A percentile compares a stretch with the other conserved stretches of the same genome.
phyloP scores from a whole-genome alignment of 2,329 filamentous ascomycete species.

The Emericellopsis atlantica region DNA sequence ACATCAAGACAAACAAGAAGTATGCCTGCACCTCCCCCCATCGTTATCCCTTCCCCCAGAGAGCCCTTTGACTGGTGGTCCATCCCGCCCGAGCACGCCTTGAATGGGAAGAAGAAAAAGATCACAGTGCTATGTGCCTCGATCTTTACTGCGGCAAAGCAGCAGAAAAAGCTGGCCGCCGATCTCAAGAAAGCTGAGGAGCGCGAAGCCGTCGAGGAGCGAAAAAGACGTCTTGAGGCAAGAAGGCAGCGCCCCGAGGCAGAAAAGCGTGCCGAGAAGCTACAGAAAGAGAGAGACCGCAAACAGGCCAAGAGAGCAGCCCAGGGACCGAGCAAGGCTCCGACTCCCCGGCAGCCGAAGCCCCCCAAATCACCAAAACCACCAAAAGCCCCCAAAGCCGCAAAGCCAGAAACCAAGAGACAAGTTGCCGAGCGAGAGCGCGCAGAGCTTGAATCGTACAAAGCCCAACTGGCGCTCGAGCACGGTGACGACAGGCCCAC shows the following conservation, averaged over 20 bases:
- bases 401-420: no score
- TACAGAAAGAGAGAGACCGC: not conserved
- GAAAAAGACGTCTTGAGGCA: not conserved
- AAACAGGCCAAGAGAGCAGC: not conserved
- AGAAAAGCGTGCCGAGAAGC: slow-evolving; percentile 1
- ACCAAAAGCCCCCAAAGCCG: not conserved
- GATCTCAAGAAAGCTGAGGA: slow-evolving; percentile 1
- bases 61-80: slow-evolving; percentile 20
- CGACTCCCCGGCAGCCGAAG: no score
- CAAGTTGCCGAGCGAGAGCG: no score
- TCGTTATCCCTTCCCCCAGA: slow-evolving; percentile 10
- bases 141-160: not conserved
- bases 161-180: slow-evolving; percentile 7
- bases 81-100: slow-evolving; percentile 2
- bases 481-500: no score
- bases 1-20: slow-evolving; percentile 99
- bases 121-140: not conserved
- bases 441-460: no score
- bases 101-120: slow-evolving; percentile 1
- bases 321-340: not conserved
- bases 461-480: no score
- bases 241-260: slow-evolving; percentile 4
- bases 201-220: not conserved
- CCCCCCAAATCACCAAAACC: not conserved
- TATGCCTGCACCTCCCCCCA: slow-evolving; percentile 28